phyloP scores from a whole-genome alignment of 2,329 filamentous ascomycete species.

The Paecilomyces sp. region DNA sequence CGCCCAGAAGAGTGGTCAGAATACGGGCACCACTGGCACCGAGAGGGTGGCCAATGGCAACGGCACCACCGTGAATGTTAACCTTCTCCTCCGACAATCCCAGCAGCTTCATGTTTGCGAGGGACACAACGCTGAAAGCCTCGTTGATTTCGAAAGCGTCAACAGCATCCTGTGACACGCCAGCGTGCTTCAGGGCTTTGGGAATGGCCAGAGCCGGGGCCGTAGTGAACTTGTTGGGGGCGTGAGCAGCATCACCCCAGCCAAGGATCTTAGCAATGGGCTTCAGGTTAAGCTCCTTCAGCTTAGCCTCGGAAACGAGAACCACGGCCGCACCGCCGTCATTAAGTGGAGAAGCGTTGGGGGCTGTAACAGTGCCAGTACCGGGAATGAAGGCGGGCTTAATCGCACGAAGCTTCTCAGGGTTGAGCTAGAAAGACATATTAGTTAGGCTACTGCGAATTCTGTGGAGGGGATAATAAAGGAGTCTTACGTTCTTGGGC shows the following conservation, averaged over 20 bases:
- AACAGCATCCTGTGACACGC: constrained; percentile 66
- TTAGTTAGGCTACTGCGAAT: not conserved
- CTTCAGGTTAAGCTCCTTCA: constrained; percentile 85
- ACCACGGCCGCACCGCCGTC: constrained; percentile 90
- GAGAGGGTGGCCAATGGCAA: constrained; percentile 87
- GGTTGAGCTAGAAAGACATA: constrained; percentile 50
- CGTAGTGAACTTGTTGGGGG: constrained; percentile 92
- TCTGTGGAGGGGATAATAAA: not conserved
- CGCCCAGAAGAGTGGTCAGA: constrained; percentile 79
- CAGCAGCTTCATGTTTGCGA: constrained; percentile 93
- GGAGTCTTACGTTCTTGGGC: constrained; percentile 68
- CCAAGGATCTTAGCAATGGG: constrained; percentile 94
- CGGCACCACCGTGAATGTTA: constrained; percentile 90
- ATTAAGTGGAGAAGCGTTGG: constrained; percentile 93
- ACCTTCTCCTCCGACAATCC: constrained; percentile 74
- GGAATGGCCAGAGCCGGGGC: constrained; percentile 89
- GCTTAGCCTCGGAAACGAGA: constrained; percentile 86
- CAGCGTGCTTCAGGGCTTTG: constrained; percentile 94
- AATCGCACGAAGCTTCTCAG: constrained; percentile 75
- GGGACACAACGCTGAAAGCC: constrained; percentile 92
- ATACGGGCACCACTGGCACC: constrained; percentile 93
- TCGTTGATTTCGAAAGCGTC: constrained; percentile 99
- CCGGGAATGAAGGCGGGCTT: constrained; percentile 75
- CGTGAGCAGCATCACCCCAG: constrained; percentile 90
- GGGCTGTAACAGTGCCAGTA: constrained; percentile 80